phyloP scores from a whole-genome alignment of 2,329 filamentous ascomycete species.

The Pleoardoris graminearum region DNA sequence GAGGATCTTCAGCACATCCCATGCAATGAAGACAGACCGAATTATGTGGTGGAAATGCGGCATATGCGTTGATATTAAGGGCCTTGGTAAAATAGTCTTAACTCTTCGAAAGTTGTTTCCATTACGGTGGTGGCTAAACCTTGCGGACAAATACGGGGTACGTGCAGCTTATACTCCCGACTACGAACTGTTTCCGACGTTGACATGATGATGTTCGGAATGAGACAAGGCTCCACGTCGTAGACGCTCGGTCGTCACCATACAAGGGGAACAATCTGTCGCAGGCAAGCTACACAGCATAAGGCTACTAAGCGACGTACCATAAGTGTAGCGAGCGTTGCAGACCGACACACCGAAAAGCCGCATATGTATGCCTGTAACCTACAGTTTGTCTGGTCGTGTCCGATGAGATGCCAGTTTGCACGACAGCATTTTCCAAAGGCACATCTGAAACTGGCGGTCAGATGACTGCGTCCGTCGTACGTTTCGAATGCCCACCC shows the following conservation, averaged over 20 bases:
- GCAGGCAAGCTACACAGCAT: slow-evolving; percentile 3
- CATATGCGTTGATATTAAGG: too few relatives aligned
- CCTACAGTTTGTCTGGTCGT: not conserved
- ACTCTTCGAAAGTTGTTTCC: too few relatives aligned
- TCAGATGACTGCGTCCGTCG: slow-evolving; percentile 15
- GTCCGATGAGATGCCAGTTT: slow-evolving; percentile 1
- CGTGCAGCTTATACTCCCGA: too few relatives aligned
- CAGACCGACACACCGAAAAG: slow-evolving; percentile 1
- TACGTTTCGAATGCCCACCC: slow-evolving; percentile 20
- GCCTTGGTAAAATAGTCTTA: too few relatives aligned
- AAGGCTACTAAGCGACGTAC: not conserved
- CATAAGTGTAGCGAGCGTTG: slow-evolving; percentile 3
- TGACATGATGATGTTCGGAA: too few relatives aligned
- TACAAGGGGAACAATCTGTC: not conserved
- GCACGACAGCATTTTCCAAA: slow-evolving; percentile 14
- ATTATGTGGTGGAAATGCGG: too few relatives aligned
- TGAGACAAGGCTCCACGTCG: too few relatives aligned
- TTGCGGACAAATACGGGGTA: too few relatives aligned
- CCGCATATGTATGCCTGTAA: not conserved
- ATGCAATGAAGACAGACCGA: too few relatives aligned
- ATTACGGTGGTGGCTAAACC: too few relatives aligned
- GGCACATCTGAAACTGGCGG: slow-evolving; percentile 20
- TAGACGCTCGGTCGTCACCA: not conserved
- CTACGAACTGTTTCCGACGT: too few relatives aligned
- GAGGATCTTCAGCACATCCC: too few relatives aligned